These are phyloP conservation scores for Hirsutella thompsonii DNA, from an alignment of 2,329 filamentous ascomycete genomes.

Conservation along the genomic window DNA sequence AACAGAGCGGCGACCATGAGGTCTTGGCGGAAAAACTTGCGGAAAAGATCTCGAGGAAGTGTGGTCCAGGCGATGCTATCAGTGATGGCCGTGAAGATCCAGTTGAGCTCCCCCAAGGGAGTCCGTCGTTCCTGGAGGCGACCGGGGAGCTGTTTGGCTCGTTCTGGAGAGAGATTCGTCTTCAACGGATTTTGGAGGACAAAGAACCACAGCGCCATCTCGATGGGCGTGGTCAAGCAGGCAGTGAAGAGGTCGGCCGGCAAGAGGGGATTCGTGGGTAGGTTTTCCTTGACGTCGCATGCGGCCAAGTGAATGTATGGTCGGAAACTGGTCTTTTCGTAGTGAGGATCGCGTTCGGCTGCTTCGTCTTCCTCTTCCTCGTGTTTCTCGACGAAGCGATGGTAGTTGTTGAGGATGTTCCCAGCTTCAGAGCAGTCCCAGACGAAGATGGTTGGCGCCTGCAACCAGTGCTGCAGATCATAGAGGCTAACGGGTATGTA, in stretches of 20 bases:
- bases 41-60: slow-evolving; percentile 77
- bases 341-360: slow-evolving; percentile 64
- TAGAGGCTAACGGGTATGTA: slow-evolving; percentile 96
- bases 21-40: slow-evolving; percentile 94
- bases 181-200: slow-evolving; percentile 77
- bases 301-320: slow-evolving; percentile 83
- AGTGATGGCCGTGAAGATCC: slow-evolving; percentile 98
- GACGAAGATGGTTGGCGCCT: slow-evolving; percentile 89
- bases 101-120: slow-evolving; percentile 90
- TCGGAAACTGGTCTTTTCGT: slow-evolving; percentile 59
- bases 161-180: slow-evolving; percentile 59
- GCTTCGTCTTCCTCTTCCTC: slow-evolving; percentile 76
- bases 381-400: slow-evolving; percentile 89
- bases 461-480: slow-evolving; percentile 90
- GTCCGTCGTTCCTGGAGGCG: slow-evolving; percentile 86
- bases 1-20: slow-evolving; percentile 98
- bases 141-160: slow-evolving; percentile 81
- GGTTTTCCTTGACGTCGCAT: slow-evolving; percentile 78
- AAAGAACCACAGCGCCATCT: slow-evolving; percentile 94
- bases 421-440: slow-evolving; percentile 97
- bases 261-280: slow-evolving; percentile 86
- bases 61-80: slow-evolving; percentile 99
- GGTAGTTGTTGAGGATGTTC: slow-evolving; percentile 90
- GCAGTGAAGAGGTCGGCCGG: slow-evolving; percentile 94
- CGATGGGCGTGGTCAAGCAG: slow-evolving; percentile 91